Conservation (phyloP, 805 yeast species). For the Cyberlindnera maclurae region DNA sequence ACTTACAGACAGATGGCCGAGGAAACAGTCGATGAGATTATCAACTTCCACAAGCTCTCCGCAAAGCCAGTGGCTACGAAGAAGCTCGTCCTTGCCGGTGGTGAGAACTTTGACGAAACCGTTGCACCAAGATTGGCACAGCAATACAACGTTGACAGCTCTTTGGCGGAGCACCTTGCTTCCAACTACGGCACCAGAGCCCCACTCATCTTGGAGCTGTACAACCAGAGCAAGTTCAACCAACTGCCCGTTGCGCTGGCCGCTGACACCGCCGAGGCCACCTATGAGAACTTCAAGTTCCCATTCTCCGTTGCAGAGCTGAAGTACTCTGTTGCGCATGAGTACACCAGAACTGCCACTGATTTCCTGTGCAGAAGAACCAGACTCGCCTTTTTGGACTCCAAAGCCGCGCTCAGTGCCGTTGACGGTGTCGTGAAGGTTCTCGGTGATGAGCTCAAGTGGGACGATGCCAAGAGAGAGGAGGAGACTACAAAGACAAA, state of each 20-base stretch:
- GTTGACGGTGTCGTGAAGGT: slow-evolving; percentile 81
- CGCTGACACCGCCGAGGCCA: slow-evolving; percentile 25
- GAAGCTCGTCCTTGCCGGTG: slow-evolving; percentile 63
- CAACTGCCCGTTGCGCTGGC: slow-evolving; percentile 64
- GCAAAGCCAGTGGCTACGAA: slow-evolving; percentile 36
- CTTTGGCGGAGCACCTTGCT: slow-evolving; percentile 74
- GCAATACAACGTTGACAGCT: slow-evolving; percentile 62
- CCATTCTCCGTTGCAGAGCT: slow-evolving; percentile 92
- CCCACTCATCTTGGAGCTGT: slow-evolving; percentile 60
- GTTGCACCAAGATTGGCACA: slow-evolving; percentile 76
- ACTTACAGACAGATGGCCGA: slow-evolving; percentile 97
- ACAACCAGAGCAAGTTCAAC: slow-evolving; percentile 43
- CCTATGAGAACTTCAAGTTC: slow-evolving; percentile 53
- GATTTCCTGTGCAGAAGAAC: slow-evolving; percentile 93
- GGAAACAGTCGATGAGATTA: slow-evolving; percentile 76
- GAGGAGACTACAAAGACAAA: slow-evolving; percentile 45
- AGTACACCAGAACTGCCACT: slow-evolving; percentile 79
- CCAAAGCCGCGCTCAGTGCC: slow-evolving; percentile 71
- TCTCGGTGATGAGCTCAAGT: slow-evolving; percentile 72
- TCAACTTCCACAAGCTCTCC: slow-evolving; percentile 39
- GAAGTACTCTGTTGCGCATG: slow-evolving; percentile 71
- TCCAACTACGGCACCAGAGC: slow-evolving; percentile 88
- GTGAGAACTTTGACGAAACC: slow-evolving; percentile 68
- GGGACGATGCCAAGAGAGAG: slow-evolving; percentile 58
- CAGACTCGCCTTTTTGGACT: slow-evolving; percentile 86